Base-by-base conservation (phyloP, 2,329 filamentous ascomycete genomes). In the Aspergillus hortae region DNA sequence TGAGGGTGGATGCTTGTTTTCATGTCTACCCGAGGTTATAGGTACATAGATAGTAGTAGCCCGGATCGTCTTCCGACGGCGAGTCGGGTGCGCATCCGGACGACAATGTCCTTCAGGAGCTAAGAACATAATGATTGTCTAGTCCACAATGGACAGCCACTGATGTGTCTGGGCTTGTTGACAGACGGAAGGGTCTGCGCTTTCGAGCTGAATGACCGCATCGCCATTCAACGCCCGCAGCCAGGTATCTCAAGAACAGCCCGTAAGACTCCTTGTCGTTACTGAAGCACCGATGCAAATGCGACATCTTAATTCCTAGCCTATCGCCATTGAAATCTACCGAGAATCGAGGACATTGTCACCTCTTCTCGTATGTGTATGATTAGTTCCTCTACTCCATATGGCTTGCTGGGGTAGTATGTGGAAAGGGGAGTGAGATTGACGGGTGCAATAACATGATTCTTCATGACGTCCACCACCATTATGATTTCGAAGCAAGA, bases 11-110 rank as follows among this genome's bases (percentile, higher is more conserved):
- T 17, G 15, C 19, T 21, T 12, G 40, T 23, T 6, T 15, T 6
- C 6, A 12, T 23, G 15, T 9, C 19, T 49, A 50, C 44, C 49
- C 53, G 54, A 56, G 49, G 52, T 58, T 54, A 52, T 52, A 36
- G 19, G 19, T 33, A 44, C 38, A n/a, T 15, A 21, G 32, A 48
- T n/a, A 6, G 21, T 10, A 30, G 27, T 7, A 30, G 19, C 2
- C 11, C 38, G 51, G 45, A 32, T 38, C 14, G 9, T 40, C 45
- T 49, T 43, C 48, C 17, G 15, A 21, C 36, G 17, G n/a, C 15
- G 15, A n/a, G 27, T 33, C 38, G 42, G 45, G 30, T 14, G 38
- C n/a, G 10, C 43, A 14, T 25, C 36, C 21, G 46, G 19, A n/a
- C 12, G 11, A 33, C 43, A 41, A 23, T 17, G 21, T 23, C 40